Evolutionary conservation across 495 filamentous ascomycete species (phyloP).

Genomic region (Endocarpon pusillum): DNA sequence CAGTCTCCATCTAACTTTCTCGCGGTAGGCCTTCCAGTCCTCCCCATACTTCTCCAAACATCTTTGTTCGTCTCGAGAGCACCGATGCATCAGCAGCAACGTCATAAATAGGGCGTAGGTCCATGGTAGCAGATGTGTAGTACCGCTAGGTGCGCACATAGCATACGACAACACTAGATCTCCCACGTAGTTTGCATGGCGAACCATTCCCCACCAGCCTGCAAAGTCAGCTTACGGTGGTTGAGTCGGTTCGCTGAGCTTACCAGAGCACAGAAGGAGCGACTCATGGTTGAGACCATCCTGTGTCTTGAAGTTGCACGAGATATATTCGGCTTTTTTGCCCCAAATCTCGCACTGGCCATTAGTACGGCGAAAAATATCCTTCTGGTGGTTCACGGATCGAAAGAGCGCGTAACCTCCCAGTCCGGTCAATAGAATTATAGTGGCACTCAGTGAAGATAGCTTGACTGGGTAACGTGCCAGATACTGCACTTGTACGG

Average conservation of each 20-base stretch:
- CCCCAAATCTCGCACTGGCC: constrained; percentile 28
- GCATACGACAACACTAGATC: constrained; percentile 27
- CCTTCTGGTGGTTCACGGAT: constrained; percentile 30
- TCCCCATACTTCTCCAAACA: constrained; percentile 28
- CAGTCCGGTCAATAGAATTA: constrained; percentile 19
- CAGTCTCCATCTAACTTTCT: constrained; percentile 25
- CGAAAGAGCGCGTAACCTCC: constrained; percentile 29
- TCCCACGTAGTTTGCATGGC: constrained; percentile 32
- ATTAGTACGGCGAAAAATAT: constrained; percentile 23
- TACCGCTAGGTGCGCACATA: constrained; percentile 26
- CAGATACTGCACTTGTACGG: constrained; percentile 31
- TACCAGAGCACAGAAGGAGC: constrained; percentile 25
- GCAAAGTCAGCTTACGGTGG: constrained; percentile 1
- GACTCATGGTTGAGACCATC: constrained; percentile 24
- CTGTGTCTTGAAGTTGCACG: constrained; percentile 19
- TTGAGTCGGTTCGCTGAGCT: too few species aligned
- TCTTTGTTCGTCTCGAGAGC: constrained; percentile 19
- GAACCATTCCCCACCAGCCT: constrained; percentile 30
- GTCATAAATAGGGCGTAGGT: constrained; percentile 29
- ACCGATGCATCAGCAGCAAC: constrained; percentile 8
- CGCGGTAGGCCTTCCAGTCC: constrained; percentile 26
- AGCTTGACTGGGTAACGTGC: constrained; percentile 25
- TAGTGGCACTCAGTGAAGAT: constrained; percentile 9
- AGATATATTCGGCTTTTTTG: constrained; percentile 21
- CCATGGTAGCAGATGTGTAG: constrained; percentile 24